Percentiles rank a stretch among this genome's conserved stretches.
phyloP scores from a whole-genome alignment of 2,329 filamentous ascomycete genomes.

The Cyclaneusma minus region DNA sequence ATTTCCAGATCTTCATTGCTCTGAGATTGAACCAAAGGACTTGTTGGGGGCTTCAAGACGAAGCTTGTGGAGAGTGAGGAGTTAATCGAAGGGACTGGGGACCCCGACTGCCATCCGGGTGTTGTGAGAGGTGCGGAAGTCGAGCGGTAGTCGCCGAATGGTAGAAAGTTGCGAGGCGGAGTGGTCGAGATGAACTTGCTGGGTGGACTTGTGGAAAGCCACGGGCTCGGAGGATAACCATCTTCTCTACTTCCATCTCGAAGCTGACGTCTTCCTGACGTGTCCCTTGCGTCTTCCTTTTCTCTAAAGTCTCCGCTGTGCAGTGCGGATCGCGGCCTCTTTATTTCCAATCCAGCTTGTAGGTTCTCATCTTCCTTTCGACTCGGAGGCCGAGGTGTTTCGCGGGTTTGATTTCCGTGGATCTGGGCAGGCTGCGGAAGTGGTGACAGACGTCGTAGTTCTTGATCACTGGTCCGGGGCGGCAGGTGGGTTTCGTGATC shows the following conservation, averaged over 20 bases:
- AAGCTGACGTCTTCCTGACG: conserved; percentile 5
- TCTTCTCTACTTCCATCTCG: conserved; percentile 6
- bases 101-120: background rate
- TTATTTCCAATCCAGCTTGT: conserved; percentile 48
- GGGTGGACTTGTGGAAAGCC: conserved; percentile 30
- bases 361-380: conserved; percentile 30
- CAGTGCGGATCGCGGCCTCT: conserved; percentile 65
- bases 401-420: conserved; percentile 13
- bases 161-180: conserved; percentile 34
- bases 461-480: conserved; percentile 9
- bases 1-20: conserved; percentile 67
- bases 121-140: conserved; percentile 5
- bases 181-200: conserved; percentile 37
- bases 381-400: conserved; percentile 19
- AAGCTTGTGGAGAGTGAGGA: conserved; percentile 69
- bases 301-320: conserved; percentile 52
- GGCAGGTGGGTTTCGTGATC: conserved; percentile 11
- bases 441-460: conserved; percentile 11
- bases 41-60: conserved; percentile 75
- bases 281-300: conserved; percentile 11
- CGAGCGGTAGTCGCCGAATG: conserved; percentile 21
- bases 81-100: conserved; percentile 39
- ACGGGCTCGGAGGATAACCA: conserved; percentile 18
- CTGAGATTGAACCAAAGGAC: conserved; percentile 76
- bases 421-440: conserved; percentile 20